Evolutionary conservation across 2,329 filamentous ascomycete species (phyloP).

Genomic region (Apiospora aurea): DNA sequence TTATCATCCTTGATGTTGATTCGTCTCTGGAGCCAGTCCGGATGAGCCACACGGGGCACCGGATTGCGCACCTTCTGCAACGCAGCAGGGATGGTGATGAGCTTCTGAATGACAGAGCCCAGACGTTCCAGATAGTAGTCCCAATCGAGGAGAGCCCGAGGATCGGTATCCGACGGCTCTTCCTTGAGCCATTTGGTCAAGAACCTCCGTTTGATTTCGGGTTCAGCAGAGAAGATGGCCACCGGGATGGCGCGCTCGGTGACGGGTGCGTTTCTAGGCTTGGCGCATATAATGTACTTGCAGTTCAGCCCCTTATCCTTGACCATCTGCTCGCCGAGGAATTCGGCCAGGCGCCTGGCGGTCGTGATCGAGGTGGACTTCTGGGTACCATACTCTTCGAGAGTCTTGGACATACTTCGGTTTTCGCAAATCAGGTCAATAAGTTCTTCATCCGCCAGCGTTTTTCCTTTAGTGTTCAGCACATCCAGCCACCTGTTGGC

Average conservation of each 20-base stretch:
- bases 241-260: slow-evolving; percentile 95
- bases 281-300: slow-evolving; percentile 97
- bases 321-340: slow-evolving; percentile 97
- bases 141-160: slow-evolving; percentile 91
- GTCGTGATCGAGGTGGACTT: slow-evolving; percentile 99
- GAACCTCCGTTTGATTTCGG: slow-evolving; percentile 85
- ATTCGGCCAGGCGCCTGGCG: slow-evolving; percentile 91
- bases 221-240: slow-evolving; percentile 95
- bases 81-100: slow-evolving; percentile 97
- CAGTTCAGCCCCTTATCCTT: slow-evolving; percentile 99
- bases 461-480: slow-evolving; percentile 84
- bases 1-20: slow-evolving; percentile 97
- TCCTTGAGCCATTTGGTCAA: slow-evolving; percentile 96
- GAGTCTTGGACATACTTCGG: slow-evolving; percentile 94
- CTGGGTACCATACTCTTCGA: slow-evolving; percentile 94
- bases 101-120: slow-evolving; percentile 96
- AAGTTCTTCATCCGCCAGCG: slow-evolving; percentile 92
- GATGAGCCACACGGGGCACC: slow-evolving; percentile 90
- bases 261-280: slow-evolving; percentile 86
- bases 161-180: slow-evolving; percentile 89
- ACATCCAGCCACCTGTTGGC: slow-evolving; percentile 98
- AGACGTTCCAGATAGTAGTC: slow-evolving; percentile 96
- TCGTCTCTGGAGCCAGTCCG: slow-evolving; percentile 93
- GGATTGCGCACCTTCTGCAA: slow-evolving; percentile 95
- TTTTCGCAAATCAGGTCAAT: slow-evolving; percentile 99